phyloP scores from a whole-genome alignment of 208 protist species.

The Trypanosomatidae sp. region DNA sequence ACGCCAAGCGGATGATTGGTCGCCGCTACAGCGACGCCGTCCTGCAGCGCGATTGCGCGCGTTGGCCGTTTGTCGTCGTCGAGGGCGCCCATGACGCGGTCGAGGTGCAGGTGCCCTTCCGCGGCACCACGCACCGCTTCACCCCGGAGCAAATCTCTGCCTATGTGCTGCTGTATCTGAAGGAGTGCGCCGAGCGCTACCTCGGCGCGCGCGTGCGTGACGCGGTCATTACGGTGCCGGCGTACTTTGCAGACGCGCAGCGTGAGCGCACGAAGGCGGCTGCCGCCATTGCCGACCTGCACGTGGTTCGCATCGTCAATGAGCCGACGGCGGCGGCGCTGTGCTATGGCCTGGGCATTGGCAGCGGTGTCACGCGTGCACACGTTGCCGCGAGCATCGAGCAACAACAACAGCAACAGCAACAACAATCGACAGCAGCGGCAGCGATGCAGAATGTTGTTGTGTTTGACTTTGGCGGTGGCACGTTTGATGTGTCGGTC shows the following conservation, averaged over 20 bases:
- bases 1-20: conserved; percentile 95
- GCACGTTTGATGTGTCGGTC: conserved; percentile 99
- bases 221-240: conserved; percentile 97
- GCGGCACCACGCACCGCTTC: conserved; percentile 45
- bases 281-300: conserved; percentile 94
- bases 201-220: conserved; percentile 85
- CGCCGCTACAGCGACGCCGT: conserved; percentile 69
- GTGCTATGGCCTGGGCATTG: conserved; percentile 95
- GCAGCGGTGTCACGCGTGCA: conserved; percentile 24
- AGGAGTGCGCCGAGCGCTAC: conserved; percentile 92
- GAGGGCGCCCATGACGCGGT: conserved; percentile 33
- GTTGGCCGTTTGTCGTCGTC: conserved; percentile 93
- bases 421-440: not conserved
- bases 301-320: conserved; percentile 98
- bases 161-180: conserved; percentile 96
- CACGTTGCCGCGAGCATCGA: conserved; percentile 23
- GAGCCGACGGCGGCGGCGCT: conserved; percentile 98
- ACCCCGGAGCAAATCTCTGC: conserved; percentile 95
- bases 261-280: conserved; percentile 96
- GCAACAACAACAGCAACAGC: too few relatives aligned
- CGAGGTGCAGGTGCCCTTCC: conserved; percentile 37
- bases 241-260: conserved; percentile 99
- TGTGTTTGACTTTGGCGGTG: conserved; percentile 98
- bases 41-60: conserved; percentile 85
- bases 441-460: conserved; percentile 81